Base-by-base conservation (phyloP, 495 filamentous ascomycete species). In the Hypomontagnella submonticulosa region DNA sequence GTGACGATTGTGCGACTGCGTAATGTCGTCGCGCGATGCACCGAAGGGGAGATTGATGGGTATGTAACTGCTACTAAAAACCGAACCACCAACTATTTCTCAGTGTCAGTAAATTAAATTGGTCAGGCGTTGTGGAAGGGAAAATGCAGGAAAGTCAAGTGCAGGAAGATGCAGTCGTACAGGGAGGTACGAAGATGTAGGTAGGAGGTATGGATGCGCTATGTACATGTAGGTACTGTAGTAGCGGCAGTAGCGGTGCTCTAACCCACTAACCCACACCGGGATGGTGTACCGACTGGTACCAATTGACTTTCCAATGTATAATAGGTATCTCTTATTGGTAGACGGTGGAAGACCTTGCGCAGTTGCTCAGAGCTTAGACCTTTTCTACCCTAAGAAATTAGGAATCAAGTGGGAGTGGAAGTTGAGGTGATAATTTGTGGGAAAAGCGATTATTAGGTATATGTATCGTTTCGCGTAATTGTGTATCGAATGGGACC, bases 121-220 rank as follows among this genome's bases (percentile, higher is more conserved):
- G 64, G 42, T 62, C 23, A 49, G 48, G 54, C 34, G 64, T 67
- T 67, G 64, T 67, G 64, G 53, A 63, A 67, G 58, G 58, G 56
- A 52, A 51, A 50, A 52, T 57, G 60, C 51, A 56, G 60, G n/a
- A 41, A 27, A 27, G 23, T 27, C 23, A 27, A 27, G 23, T 49
- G 42, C 43, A 47, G 34, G 34, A 42, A 41, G 49, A 44, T 60
- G 63, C 37, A 55, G 61, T 11, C n/a, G 53, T 40, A 48, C 38
- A 53, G 53, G 61, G 23, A 48, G 37, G 54, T 47, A 38, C 33
- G 23, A 40, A 42, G 46, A 33, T 34, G 56, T 12, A 41, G 3
- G 44, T 3, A 15, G 18, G 20, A 6, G 12, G 42, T 7, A 19
- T 4, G 18, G 42, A 23, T 6, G 15, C 33, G 19, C 34, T 46